A percentile compares a stretch with the other conserved stretches of the same genome.
Evolutionary conservation across 2,329 filamentous ascomycete species (phyloP).

Genomic region (Zymoseptoria crescenta): DNA sequence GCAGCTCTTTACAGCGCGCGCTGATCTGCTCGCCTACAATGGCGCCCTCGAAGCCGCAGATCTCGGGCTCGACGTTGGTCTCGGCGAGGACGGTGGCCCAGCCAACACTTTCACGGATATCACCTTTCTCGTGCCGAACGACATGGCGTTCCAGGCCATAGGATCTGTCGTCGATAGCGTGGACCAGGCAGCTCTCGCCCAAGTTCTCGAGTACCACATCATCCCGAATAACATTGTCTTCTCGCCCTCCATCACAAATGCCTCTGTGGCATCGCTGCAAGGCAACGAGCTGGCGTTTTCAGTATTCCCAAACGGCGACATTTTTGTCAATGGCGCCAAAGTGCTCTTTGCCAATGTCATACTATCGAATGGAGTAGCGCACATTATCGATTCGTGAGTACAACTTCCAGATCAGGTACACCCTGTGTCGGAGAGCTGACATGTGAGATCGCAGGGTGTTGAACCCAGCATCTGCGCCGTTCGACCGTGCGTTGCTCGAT

Average conservation of each 20-base stretch:
- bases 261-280: background rate
- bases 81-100: background rate
- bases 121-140: slow-evolving; percentile 1
- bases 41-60: slow-evolving; percentile 1
- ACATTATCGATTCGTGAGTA: slow-evolving; percentile 9
- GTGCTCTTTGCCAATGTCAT: slow-evolving; percentile 5
- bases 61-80: slow-evolving; percentile 1
- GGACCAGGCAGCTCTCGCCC: background rate
- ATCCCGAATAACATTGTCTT: slow-evolving; percentile 4
- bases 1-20: slow-evolving; percentile 1
- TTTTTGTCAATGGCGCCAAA: slow-evolving; percentile 5
- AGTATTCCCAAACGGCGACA: background rate
- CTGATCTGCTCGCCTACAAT: background rate
- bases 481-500: background rate
- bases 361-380: slow-evolving; percentile 7
- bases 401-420: background rate
- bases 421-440: background rate
- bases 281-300: slow-evolving; percentile 1
- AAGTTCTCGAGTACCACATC: slow-evolving; percentile 4
- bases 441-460: background rate
- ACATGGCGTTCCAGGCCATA: slow-evolving; percentile 1
- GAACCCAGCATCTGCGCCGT: background rate
- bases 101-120: background rate
- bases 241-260: slow-evolving; percentile 1
- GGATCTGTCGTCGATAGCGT: slow-evolving; percentile 1